Base-by-base conservation (phyloP, 768 basidiomycete species). In the Chalciporus pseudorubinellus region DNA sequence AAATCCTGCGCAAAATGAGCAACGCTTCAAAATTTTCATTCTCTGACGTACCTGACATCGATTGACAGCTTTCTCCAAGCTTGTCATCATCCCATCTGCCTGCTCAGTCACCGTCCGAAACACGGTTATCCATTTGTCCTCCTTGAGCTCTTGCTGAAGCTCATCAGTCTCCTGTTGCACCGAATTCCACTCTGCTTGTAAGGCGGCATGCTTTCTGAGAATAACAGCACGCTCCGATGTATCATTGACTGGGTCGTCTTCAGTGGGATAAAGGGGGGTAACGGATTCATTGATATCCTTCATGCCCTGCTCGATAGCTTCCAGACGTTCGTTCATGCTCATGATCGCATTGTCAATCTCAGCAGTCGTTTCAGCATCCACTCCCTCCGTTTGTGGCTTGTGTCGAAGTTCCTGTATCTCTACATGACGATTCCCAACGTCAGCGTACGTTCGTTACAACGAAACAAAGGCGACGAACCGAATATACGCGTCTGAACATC, bases 31-130 rank as follows among this genome's bases (percentile, higher is more conserved):
- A 12, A 16, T 24, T 39, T 20, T n/a, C 34, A 11, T 22, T 44
- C 19, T 4, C 44, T 65, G 42, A 51, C 84, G 56, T 61, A 92
- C 92, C 75, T 91, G 88, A 74, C 92, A 95, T 57, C 89, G 83
- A 61, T 84, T 85, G 39, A 95, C 84, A 9, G 90, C 92, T 69
- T 95, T 98, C 73, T 98, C 92, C 59, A 99, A 72, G 62, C 90
- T 91, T 24, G 83, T 83, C 92, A 98, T 95, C 95, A 98, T 97
- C 21, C 92, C 92, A 66, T 94, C 92, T 39, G 95, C 95, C 68
- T 98, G 95, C 62, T 94, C 88, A 39, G 92, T 85, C 51, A 93
- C 90, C 6, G 91, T 95, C 58, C 94, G 81, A 71, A 98, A 98
- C 19, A 98, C 91, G 11, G 88, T 89, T 60, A 98, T 77, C 92